Percentiles rank a stretch among this genome's conserved stretches.
Conservation (phyloP, 495 filamentous ascomycete genomes). For the Staphylotrichum tortipilum region DNA sequence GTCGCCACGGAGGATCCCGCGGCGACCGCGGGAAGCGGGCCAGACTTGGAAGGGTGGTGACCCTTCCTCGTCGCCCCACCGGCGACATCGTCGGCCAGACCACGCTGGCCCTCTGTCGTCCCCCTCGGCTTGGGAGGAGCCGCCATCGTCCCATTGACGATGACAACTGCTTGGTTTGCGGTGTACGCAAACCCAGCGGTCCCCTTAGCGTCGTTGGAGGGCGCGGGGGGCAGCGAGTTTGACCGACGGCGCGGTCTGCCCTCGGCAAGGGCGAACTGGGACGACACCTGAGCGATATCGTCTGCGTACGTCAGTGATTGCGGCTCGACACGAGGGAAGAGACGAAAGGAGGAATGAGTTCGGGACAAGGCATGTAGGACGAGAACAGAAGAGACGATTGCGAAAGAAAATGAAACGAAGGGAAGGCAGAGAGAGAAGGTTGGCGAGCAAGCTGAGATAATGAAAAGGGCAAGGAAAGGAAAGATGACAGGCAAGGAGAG, state of each 20-base stretch:
- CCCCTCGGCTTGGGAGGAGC: not conserved
- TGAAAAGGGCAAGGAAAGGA: too few relatives aligned
- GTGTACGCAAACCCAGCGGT: not conserved
- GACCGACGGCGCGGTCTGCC: not conserved
- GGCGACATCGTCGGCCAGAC: not conserved
- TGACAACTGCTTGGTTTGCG: not conserved
- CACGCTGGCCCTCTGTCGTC: not conserved
- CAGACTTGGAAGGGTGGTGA: constrained; percentile 5
- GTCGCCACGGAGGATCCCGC: not conserved
- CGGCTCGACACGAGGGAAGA: not conserved
- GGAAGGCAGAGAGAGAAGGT: too few relatives aligned
- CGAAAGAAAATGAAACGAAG: too few relatives aligned
- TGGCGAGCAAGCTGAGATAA: too few relatives aligned
- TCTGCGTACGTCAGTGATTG: too few relatives aligned
- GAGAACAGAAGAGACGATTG: too few relatives aligned
- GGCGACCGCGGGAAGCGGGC: not conserved
- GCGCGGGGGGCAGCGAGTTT: not conserved
- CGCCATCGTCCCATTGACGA: not conserved
- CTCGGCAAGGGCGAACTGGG: not conserved
- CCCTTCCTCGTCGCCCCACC: not conserved
- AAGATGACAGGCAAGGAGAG: too few relatives aligned
- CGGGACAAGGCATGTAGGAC: too few relatives aligned
- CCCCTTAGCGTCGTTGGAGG: too few relatives aligned
- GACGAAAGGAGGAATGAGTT: too few relatives aligned
- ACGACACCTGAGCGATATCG: too few relatives aligned